Conservation (phyloP, 2,329 filamentous ascomycete species). For the Claviceps capensis region DNA sequence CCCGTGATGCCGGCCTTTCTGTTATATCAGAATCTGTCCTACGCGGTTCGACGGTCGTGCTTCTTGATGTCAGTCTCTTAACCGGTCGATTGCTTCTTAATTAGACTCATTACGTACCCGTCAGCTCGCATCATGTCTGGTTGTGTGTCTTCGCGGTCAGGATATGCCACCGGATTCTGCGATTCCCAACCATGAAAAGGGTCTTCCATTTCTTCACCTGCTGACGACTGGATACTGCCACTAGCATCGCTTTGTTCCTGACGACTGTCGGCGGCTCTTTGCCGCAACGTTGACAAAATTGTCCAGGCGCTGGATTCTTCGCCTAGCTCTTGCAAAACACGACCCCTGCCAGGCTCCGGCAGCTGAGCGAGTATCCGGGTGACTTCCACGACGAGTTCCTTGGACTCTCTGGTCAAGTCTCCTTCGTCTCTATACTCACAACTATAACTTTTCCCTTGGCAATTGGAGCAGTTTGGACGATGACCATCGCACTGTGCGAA, state of each 20-base stretch:
- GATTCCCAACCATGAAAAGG: slow-evolving; percentile 13
- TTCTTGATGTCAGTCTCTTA: not conserved
- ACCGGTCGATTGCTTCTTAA: not conserved
- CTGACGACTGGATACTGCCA: not conserved
- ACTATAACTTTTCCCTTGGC: slow-evolving; percentile 6
- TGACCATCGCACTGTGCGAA: slow-evolving; percentile 10
- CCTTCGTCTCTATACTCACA: slow-evolving; percentile 11
- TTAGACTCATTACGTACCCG: not conserved
- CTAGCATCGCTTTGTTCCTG: not conserved
- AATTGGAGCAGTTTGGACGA: slow-evolving; percentile 10
- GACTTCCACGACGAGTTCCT: slow-evolving; percentile 10
- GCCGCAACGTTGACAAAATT: slow-evolving; percentile 11
- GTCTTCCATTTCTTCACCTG: not conserved
- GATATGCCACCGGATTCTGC: slow-evolving; percentile 13
- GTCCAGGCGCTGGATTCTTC: slow-evolving; percentile 10
- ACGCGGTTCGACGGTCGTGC: not conserved
- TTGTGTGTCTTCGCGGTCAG: not conserved
- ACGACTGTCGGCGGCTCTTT: not conserved
- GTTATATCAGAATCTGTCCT: not conserved
- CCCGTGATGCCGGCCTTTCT: not conserved
- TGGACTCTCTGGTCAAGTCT: slow-evolving; percentile 3
- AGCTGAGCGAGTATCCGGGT: slow-evolving; percentile 13
- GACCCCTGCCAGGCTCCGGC: slow-evolving; percentile 8
- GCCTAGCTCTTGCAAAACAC: slow-evolving; percentile 11
- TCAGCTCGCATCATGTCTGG: not conserved